Evolutionary conservation across 176 grass and related monocot species (phyloP), one percentile per base, ranked within the genome.

Genomic region (Oryza punctata): DNA sequence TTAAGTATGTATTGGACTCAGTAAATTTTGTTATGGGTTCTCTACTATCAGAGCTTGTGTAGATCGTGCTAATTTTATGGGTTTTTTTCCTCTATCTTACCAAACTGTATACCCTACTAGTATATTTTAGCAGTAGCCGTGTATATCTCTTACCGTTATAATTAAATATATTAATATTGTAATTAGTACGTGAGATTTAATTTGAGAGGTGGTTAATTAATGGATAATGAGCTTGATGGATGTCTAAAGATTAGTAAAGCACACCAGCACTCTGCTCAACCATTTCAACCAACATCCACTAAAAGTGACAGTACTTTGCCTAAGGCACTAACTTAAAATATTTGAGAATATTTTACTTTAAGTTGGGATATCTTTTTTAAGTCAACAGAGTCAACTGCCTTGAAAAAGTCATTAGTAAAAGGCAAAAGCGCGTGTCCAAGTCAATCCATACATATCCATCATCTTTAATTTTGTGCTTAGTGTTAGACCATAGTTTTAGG

Each of bases 311-410:
- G 2, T 72, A 14, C 18, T 38, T 25, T 40, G 10, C 19, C 67
- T 72, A 82, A 72, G 33, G 23, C 71, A 28, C 35, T 63, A 45
- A 61, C 1, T 1, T 61, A 61, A 81, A 32, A 47, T 7, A 10
- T 61, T 23, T 61, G 21, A 23, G 57, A 61, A 61, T 61, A 21
- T 38, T 38, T 38, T 38, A 38, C 7, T 38, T 38, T 38, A 8
- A 8, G 8, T 38, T 7, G 37, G 8, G 37, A 38, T 38, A 5
- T 38, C 37, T 8, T 38, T 38, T 38, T 12, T 1, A 79, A 21
- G 38, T 80, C 70, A 80, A 78, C 14, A 12, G 38, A 76, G 87
- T 89, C 82, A 85, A 76, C 71, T 13, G 10, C 13, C 32, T 25
- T 18, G 30, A 82, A 38, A 38, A 70, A 72, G 24, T 40, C 11